Base-by-base conservation (phyloP, 495 filamentous ascomycete genomes). In the Hypomontagnella submonticulosa region DNA sequence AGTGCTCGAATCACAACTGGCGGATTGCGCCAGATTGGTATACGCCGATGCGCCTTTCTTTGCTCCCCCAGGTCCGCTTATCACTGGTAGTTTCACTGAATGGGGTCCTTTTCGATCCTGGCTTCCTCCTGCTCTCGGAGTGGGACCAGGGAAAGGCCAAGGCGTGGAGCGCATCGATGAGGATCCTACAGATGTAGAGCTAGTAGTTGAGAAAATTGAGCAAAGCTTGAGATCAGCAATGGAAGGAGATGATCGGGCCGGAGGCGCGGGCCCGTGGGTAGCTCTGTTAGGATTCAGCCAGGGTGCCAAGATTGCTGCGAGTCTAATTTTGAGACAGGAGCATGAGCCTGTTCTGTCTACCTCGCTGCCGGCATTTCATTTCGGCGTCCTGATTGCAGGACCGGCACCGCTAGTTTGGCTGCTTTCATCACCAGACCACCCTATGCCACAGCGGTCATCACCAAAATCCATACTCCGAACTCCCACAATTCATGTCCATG, bases 31-130 rank as follows among this genome's bases (percentile, higher is more conserved):
- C 8, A n/a, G 38, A 15, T 12, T 41, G 4, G 38, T 41, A 2
- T 41, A 19, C 41, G 41, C 41, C 11, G 18, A 44, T 18, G 18
- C 41, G 19, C 41, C 41, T 12, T 44, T 44, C 15, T 20, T 44
- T 12, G 19, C 15, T 15, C 41, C 18, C 15, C 41, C 15, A 5
- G 18, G 41, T 2, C 5, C 41, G 18, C 6, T 19, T 20, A 8
- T 44, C 13, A 18, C 18, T 15, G 6, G 15, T 4, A 18, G 8
- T 3, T 44, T 19, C 16, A 18, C 41, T 15, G 16, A 19, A 9
- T 44, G 18, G 16, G 18, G 41, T 5, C 41, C 41, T 12, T 44
- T 44, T 15, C 41, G 41, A 18, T 11, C 15, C 19, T 44, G 18
- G 41, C 16, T 20, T 10, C 41, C 7, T 2, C 41, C 16, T 19